Base-by-base conservation (phyloP, 139 green algal genomes). In the Coccomyxa sp. region DNA sequence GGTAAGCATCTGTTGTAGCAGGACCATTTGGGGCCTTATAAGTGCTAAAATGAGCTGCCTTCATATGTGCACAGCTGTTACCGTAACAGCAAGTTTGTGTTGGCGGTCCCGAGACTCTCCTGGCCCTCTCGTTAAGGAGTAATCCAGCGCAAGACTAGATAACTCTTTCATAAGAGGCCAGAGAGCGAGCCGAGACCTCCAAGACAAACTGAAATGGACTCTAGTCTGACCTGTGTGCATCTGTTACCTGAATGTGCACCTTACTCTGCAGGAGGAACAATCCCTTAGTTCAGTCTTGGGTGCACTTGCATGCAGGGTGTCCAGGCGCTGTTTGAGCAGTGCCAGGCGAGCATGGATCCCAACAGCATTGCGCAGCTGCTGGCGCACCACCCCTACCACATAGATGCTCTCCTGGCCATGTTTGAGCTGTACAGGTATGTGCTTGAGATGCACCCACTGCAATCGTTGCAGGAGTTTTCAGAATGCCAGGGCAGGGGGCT, bases 371-470 rank as follows among this genome's bases (percentile, higher is more conserved):
- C 82, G 0, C 37, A 39, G 18, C 50, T 84, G 7, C 82, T 97
- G 68, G 82, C 87, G 34, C 83, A 90, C 68, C 80, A 93, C 55
- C 95, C 94, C 0, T 98, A 95, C 85, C 95, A 98, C 82, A 85
- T 96, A 69, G 95, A 98, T 73, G 81, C 89, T 29, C 87, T 98
- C 76, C 85, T 98, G 77, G 88, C 95, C 0, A 94, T 98, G 89
- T 83, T 89, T n/a, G 93, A 98, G 77, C 82, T 97, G 55, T 92
- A 95, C 87, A 83, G 90, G 39, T 82, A 0, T 22, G 50, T n/a
- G n/a, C n/a, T n/a, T n/a, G n/a, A n/a, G n/a, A n/a, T n/a, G n/a
- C n/a, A n/a, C n/a, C n/a, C n/a, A n/a, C n/a, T n/a, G n/a, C n/a
- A n/a, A n/a, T n/a, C n/a, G n/a, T n/a, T n/a, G n/a, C n/a, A n/a